Evolutionary conservation across 2,329 filamentous ascomycete genomes (phyloP).

Genomic region (Penicillium brevicompactum): DNA sequence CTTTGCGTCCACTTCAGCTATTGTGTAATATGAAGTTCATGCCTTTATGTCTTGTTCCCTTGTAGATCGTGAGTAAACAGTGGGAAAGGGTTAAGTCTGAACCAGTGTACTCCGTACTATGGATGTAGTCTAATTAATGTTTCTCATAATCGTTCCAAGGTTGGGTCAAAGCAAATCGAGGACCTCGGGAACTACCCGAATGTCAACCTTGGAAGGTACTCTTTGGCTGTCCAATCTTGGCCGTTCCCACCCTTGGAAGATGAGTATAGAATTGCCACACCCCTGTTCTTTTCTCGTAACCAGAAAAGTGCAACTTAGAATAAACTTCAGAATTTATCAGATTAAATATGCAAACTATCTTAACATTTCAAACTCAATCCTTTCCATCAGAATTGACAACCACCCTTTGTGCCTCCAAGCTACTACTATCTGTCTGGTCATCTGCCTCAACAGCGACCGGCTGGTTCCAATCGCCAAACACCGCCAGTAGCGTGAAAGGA

Average conservation of each 20-base stretch:
- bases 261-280: no score
- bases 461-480: conserved; percentile 20
- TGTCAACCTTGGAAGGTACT: no score
- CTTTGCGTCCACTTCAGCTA: conserved; percentile 1
- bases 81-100: neutral
- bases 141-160: no score
- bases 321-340: neutral
- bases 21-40: conserved; percentile 14
- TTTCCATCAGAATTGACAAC: conserved; percentile 2
- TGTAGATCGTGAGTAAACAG: neutral
- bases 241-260: no score
- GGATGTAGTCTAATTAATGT: neutral
- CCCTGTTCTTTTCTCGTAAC: neutral
- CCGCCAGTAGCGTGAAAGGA: conserved; percentile 19
- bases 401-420: conserved; percentile 15
- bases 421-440: conserved; percentile 6
- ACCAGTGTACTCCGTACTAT: neutral
- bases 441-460: neutral
- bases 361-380: neutral
- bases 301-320: neutral
- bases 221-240: no score
- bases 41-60: conserved; percentile 6
- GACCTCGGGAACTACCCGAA: no score
- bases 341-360: no score
- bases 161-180: no score